phyloP scores from a whole-genome alignment of 306 rosid species.

The Cicer yamashitae region DNA sequence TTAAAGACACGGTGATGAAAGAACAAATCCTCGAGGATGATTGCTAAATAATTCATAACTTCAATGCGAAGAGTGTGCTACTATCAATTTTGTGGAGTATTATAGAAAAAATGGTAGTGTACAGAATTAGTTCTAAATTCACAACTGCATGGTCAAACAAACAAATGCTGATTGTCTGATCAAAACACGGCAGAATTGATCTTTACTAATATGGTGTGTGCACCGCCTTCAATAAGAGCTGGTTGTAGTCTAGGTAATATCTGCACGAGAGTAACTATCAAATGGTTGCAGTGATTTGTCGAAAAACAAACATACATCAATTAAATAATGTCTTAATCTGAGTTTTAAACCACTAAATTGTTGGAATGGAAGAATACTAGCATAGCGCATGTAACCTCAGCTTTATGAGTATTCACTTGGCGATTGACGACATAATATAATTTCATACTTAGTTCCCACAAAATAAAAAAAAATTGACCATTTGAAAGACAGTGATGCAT shows the following conservation, averaged over 20 bases:
- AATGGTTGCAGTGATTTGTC: slow-evolving; percentile 8
- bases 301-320: neutral
- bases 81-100: neutral
- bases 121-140: slow-evolving; percentile 45
- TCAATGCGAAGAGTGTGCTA: neutral
- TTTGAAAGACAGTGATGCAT: no score
- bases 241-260: slow-evolving; percentile 29
- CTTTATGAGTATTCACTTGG: no score
- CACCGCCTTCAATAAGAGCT: slow-evolving; percentile 25
- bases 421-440: no score
- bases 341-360: no score
- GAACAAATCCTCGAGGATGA: neutral
- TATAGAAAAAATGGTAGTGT: slow-evolving; percentile 4
- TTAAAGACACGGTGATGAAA: no score
- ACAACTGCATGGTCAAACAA: slow-evolving; percentile 26
- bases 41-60: slow-evolving; percentile 10
- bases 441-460: no score
- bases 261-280: slow-evolving; percentile 41
- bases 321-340: no score
- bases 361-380: no score
- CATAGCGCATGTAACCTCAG: no score
- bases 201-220: slow-evolving; percentile 23
- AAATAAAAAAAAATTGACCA: no score
- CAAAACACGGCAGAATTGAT: slow-evolving; percentile 30
- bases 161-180: slow-evolving; percentile 24